These are phyloP conservation scores for Lachnellula occidentalis DNA, from an alignment of 2,329 filamentous ascomycete species.

Conservation along the genomic window DNA sequence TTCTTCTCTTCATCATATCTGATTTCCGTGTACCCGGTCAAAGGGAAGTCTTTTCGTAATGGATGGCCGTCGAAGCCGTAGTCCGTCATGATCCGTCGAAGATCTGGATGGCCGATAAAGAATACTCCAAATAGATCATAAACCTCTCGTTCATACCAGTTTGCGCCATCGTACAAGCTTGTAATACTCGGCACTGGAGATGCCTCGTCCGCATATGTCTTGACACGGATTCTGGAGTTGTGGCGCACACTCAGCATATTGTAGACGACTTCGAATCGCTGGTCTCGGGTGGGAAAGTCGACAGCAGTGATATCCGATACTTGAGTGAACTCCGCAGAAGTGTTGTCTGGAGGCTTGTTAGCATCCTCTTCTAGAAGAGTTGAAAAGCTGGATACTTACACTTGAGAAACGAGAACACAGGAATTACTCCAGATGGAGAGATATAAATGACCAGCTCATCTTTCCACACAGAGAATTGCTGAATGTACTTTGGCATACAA, in stretches of 20 bases:
- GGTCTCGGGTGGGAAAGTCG: slow-evolving; percentile 90
- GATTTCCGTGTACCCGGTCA: slow-evolving; percentile 97
- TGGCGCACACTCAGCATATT: slow-evolving; percentile 93
- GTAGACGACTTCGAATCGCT: slow-evolving; percentile 97
- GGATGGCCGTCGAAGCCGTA: slow-evolving; percentile 99
- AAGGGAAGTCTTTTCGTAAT: slow-evolving; percentile 92
- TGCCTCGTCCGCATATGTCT: slow-evolving; percentile 97
- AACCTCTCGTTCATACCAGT: slow-evolving; percentile 98
- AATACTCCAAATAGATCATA: slow-evolving; percentile 98
- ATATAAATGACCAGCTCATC: slow-evolving; percentile 96
- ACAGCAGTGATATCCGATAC: slow-evolving; percentile 88
- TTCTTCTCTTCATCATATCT: slow-evolving; percentile 99
- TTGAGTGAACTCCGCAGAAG: slow-evolving; percentile 92
- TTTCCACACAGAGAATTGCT: slow-evolving; percentile 99
- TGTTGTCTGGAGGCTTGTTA: slow-evolving; percentile 62
- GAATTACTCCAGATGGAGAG: slow-evolving; percentile 78
- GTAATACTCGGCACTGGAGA: slow-evolving; percentile 88
- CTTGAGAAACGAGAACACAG: slow-evolving; percentile 91
- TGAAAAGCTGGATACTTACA: slow-evolving; percentile 32
- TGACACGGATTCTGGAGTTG: slow-evolving; percentile 94
- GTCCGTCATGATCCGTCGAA: slow-evolving; percentile 97
- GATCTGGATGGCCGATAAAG: slow-evolving; percentile 90
- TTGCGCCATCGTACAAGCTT: slow-evolving; percentile 83
- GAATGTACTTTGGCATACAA: slow-evolving; percentile 93
- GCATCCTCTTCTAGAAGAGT: neutral